A percentile compares a stretch with the other conserved stretches of the same genome.
Conservation (phyloP, 139 green algal genomes). For the Gonium pectorale region DNA sequence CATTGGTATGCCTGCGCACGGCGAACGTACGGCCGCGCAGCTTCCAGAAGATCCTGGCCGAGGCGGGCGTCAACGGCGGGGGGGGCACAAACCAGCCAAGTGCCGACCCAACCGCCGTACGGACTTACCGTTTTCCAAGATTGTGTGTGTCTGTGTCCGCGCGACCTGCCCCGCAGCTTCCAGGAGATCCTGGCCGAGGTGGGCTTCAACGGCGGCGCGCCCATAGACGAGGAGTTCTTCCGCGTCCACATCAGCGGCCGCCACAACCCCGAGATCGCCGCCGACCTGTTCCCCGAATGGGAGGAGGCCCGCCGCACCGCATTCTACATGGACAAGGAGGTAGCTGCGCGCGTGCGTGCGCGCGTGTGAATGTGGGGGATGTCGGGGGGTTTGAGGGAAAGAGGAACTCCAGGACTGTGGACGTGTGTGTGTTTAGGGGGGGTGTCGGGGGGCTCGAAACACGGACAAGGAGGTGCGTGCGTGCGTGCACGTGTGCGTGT, state of each 20-base stretch:
- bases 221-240: slow-evolving; percentile 80
- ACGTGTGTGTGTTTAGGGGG: no score
- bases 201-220: slow-evolving; percentile 68
- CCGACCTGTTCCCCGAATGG: slow-evolving; percentile 81
- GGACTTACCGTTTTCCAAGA: no score
- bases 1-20: no score
- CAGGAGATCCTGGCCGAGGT: slow-evolving; percentile 67
- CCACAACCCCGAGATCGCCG: slow-evolving; percentile 68
- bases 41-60: slow-evolving; percentile 71
- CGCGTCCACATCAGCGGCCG: slow-evolving; percentile 55
- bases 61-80: slow-evolving; percentile 70
- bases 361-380: no score
- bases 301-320: slow-evolving; percentile 52
- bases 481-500: neutral
- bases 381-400: no score
- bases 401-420: no score
- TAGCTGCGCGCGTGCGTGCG: slow-evolving; percentile 47
- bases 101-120: no score
- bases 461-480: no score
- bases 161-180: slow-evolving; percentile 66
- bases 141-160: no score
- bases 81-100: slow-evolving; percentile 70
- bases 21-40: no score
- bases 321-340: slow-evolving; percentile 82
- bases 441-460: no score